Conservation (phyloP, 2,329 filamentous ascomycete genomes). For the Annulohypoxylon truncatum region DNA sequence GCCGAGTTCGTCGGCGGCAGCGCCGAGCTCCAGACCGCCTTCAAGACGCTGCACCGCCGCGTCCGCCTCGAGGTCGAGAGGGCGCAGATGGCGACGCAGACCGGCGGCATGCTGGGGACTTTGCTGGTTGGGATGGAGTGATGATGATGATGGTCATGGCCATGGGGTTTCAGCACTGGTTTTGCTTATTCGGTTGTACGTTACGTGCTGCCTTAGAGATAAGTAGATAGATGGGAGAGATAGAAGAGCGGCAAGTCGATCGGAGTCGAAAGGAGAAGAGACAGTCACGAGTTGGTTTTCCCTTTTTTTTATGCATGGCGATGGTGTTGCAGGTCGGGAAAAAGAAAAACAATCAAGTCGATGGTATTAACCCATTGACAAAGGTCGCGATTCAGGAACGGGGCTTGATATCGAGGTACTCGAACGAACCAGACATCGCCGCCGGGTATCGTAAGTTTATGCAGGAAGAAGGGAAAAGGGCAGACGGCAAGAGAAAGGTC, state of each 20-base stretch:
- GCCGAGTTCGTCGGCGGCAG: constrained; percentile 81
- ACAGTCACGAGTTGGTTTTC: constrained; percentile 7
- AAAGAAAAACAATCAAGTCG: constrained; percentile 2
- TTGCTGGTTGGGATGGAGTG: constrained; percentile 61
- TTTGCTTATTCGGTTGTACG: background rate
- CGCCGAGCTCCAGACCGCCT: constrained; percentile 75
- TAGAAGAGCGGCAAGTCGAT: too few relatives aligned
- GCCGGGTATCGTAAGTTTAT: background rate
- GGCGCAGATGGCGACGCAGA: constrained; percentile 84
- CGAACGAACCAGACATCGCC: background rate
- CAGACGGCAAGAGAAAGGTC: background rate
- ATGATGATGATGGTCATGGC: too few relatives aligned
- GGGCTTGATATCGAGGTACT: constrained; percentile 19
- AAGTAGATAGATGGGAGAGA: too few relatives aligned
- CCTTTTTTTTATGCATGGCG: constrained; percentile 55
- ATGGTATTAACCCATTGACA: background rate
- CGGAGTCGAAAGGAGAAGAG: background rate
- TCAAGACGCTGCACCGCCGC: constrained; percentile 74
- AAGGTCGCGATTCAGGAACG: constrained; percentile 11
- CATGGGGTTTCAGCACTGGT: background rate
- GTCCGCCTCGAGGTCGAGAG: constrained; percentile 84
- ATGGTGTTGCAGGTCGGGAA: constrained; percentile 51
- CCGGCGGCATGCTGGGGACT: constrained; percentile 86
- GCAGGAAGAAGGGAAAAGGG: constrained; percentile 1
- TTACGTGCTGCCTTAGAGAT: too few relatives aligned